Evolutionary conservation across 305 asterid genomes (phyloP).

Genomic region (Fraxinus albicans): DNA sequence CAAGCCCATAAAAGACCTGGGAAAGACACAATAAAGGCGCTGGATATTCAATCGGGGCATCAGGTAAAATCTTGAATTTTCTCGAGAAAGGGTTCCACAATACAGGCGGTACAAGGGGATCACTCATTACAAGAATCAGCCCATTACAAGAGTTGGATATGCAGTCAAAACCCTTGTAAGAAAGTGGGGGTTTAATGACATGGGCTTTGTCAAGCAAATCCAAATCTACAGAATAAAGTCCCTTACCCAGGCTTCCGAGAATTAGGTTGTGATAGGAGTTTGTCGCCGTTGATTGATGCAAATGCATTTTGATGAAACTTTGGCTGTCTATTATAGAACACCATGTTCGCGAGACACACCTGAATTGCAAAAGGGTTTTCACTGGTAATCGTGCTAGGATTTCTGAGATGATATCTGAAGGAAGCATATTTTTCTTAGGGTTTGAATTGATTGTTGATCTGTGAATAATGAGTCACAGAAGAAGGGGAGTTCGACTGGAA

Average conservation of each 20-base stretch:
- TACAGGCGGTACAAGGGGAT: slow-evolving; percentile 31
- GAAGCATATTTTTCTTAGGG: neutral
- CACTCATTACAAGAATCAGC: slow-evolving; percentile 49
- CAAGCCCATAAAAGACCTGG: slow-evolving; percentile 39
- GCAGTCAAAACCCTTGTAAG: slow-evolving; percentile 40
- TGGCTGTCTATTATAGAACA: slow-evolving; percentile 50
- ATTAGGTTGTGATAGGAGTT: slow-evolving; percentile 36
- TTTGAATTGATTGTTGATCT: neutral
- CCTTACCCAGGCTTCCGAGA: slow-evolving; percentile 42
- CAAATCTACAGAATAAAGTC: slow-evolving; percentile 37
- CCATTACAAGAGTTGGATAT: slow-evolving; percentile 62
- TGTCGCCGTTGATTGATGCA: slow-evolving; percentile 31
- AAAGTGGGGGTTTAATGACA: slow-evolving; percentile 49
- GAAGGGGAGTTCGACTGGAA: neutral
- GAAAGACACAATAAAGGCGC: slow-evolving; percentile 17
- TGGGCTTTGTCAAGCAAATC: slow-evolving; percentile 37
- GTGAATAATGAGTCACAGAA: neutral
- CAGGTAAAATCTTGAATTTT: slow-evolving; percentile 38
- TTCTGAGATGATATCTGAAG: slow-evolving; percentile 19
- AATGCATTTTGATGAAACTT: slow-evolving; percentile 49
- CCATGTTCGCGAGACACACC: slow-evolving; percentile 56
- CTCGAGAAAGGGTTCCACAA: slow-evolving; percentile 58
- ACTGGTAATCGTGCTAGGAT: slow-evolving; percentile 63
- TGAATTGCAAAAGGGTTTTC: slow-evolving; percentile 54
- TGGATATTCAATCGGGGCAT: slow-evolving; percentile 20